These are phyloP conservation scores for Komagataella phaffii DNA, from an alignment of 805 yeast genomes.

Conservation along the genomic window DNA sequence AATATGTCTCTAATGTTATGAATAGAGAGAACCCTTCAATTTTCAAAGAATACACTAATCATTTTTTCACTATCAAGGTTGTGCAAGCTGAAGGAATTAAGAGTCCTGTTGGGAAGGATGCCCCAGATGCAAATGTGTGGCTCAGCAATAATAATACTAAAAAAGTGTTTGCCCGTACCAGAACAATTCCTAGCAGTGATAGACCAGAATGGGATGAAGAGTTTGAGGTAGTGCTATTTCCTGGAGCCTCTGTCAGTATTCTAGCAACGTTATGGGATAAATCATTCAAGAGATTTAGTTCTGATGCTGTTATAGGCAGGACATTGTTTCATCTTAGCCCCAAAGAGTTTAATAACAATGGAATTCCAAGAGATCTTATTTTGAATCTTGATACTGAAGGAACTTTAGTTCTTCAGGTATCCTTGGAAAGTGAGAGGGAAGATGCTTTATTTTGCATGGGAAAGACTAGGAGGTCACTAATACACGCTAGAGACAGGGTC, in stretches of 20 bases:
- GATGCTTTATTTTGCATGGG: conserved; percentile 80
- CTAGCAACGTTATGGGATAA: conserved; percentile 42
- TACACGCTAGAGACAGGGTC: conserved; percentile 52
- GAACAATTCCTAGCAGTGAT: conserved; percentile 41
- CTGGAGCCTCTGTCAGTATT: not conserved
- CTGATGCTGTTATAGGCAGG: conserved; percentile 56
- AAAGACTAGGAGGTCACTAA: conserved; percentile 51
- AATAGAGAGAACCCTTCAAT: conserved; percentile 9
- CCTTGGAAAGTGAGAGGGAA: conserved; percentile 65
- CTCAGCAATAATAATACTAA: not conserved
- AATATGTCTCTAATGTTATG: conserved; percentile 30
- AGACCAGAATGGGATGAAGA: conserved; percentile 86
- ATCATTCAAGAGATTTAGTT: conserved; percentile 23
- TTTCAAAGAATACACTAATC: conserved; percentile 4
- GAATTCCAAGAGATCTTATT: conserved; percentile 46
- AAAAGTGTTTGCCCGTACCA: conserved; percentile 30
- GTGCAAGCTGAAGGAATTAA: not conserved
- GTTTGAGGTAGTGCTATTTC: conserved; percentile 1
- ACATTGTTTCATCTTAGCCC: conserved; percentile 50
- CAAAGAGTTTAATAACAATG: conserved; percentile 48
- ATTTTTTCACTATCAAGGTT: conserved; percentile 1
- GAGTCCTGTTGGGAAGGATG: not conserved
- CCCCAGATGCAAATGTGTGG: not conserved
- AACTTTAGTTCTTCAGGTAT: conserved; percentile 45
- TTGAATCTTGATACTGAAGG: conserved; percentile 61